Conservation (phyloP, 352 stramenopile genomes). For the Aphanomyces stellatus region DNA sequence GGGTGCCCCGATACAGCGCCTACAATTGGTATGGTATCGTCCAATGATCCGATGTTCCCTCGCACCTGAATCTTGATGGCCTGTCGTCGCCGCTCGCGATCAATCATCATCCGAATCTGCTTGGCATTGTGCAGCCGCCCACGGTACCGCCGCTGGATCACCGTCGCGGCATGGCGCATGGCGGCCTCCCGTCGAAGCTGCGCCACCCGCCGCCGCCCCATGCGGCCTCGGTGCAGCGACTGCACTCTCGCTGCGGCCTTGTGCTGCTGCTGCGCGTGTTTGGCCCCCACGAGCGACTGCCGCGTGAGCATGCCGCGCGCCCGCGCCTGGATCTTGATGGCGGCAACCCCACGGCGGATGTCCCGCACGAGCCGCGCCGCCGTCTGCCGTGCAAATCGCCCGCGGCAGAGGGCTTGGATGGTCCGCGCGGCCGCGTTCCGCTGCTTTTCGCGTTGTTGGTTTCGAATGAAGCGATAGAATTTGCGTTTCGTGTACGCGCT, state of each 20-base stretch:
- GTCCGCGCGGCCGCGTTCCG: constrained; percentile 34
- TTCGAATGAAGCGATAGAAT: constrained; percentile 34
- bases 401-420: constrained; percentile 46
- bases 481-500: not conserved
- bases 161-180: constrained; percentile 36
- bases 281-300: not conserved
- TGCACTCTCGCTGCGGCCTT: constrained; percentile 23
- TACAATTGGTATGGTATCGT: not conserved
- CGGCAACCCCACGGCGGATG: constrained; percentile 28
- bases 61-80: constrained; percentile 44
- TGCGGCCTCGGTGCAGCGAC: constrained; percentile 44
- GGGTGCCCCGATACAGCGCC: constrained; percentile 29
- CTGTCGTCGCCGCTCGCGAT: constrained; percentile 34
- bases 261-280: not conserved
- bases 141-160: constrained; percentile 65
- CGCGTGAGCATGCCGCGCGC: constrained; percentile 19
- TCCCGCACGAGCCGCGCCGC: constrained; percentile 23
- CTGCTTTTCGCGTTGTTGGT: constrained; percentile 35
- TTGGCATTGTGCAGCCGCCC: constrained; percentile 50
- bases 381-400: constrained; percentile 30
- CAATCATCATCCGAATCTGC: constrained; percentile 51
- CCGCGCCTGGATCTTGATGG: constrained; percentile 32
- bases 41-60: not conserved
- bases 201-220: constrained; percentile 31
- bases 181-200: constrained; percentile 20